A percentile compares a stretch with the other conserved stretches of the same genome.
These are phyloP conservation scores for Corynascus novoguineensis DNA, from an alignment of 495 filamentous ascomycete species.

Conservation along the genomic window DNA sequence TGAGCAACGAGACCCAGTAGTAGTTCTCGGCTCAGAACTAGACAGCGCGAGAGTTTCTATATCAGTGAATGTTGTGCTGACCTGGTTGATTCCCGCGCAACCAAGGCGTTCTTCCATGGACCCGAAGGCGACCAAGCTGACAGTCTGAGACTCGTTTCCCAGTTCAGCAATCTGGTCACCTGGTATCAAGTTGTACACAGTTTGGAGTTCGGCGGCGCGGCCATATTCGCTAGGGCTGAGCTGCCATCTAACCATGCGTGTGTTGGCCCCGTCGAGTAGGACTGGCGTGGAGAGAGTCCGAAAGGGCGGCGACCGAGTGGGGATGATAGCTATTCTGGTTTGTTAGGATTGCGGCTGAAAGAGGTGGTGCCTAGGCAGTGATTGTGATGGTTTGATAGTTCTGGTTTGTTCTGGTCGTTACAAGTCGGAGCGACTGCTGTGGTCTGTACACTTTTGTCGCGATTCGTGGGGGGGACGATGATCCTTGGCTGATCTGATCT, in stretches of 20 bases:
- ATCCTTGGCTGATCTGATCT: too few relatives aligned
- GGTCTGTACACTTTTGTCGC: too few relatives aligned
- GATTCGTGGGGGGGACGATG: too few relatives aligned
- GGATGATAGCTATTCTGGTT: constrained; percentile 10
- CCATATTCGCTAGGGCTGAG: neutral
- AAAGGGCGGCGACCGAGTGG: constrained; percentile 1
- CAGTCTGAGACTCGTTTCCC: constrained; percentile 17
- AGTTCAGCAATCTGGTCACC: constrained; percentile 19
- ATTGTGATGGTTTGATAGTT: too few relatives aligned
- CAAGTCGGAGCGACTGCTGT: too few relatives aligned
- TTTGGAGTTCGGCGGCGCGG: neutral
- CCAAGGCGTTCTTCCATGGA: constrained; percentile 13
- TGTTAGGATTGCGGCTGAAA: constrained; percentile 1
- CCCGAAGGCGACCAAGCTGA: constrained; percentile 16
- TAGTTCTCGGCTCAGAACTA: constrained; percentile 11
- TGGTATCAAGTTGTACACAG: constrained; percentile 14
- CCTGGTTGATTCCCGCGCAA: constrained; percentile 18
- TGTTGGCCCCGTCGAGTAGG: constrained; percentile 12
- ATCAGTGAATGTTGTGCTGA: constrained; percentile 15
- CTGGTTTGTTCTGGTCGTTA: constrained; percentile 2
- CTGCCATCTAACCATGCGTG: neutral
- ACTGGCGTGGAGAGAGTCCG: constrained; percentile 31
- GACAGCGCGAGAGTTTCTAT: constrained; percentile 10
- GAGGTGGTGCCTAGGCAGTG: too few relatives aligned
- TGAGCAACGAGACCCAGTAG: neutral